Evolutionary conservation across 169 alveolate genomes (phyloP), one percentile per base, ranked within the genome.

Genomic region (Plasmodium vivax): DNA sequence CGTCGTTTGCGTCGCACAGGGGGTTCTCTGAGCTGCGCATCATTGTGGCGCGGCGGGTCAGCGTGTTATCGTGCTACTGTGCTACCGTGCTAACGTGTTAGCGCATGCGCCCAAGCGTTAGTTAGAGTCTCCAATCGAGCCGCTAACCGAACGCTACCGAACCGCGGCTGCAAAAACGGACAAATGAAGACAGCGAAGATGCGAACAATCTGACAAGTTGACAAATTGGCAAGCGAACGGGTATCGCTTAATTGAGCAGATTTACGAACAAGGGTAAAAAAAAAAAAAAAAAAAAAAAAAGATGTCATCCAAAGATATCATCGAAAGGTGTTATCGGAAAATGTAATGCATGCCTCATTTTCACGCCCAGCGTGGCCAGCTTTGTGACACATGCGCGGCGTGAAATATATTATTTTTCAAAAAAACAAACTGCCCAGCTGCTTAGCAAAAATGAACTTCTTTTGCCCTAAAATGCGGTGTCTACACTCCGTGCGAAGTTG

Each of bases 11-110:
- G 74, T 77, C 62, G 36, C 47, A 87, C 47, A 85, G 56, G 43
- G 87, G 93, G 34, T 87, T 68, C 41, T 77, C 36, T 77, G 71
- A 71, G 81, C 77, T 75, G 62, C 12, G 41, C 51, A 51, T 71
- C 82, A 77, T 84, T 27, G 36, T 27, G 30, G 32, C 36, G 12
- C 75, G 45, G n/a, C 73, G 41, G 75, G 36, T 19, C 77, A 23
- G 83, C n/a, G 3, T 32, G 36, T 84, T 2, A 23, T 36, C 1
- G 16, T 23, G 27, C 27, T 23, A 23, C 27, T 23, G 27, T 23
- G 27, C 27, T 23, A 23, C n/a, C 56, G 16, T 45, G 14, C n/a
- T 3, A 45, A 0, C 19, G 58, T 47, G 58, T 51, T 51, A 51
- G 23, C 27, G 62, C 62, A 3, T 51, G 19, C 3, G 62, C 62